Conservation (phyloP, 495 filamentous ascomycete genomes). For the Trichoderma reesei region DNA sequence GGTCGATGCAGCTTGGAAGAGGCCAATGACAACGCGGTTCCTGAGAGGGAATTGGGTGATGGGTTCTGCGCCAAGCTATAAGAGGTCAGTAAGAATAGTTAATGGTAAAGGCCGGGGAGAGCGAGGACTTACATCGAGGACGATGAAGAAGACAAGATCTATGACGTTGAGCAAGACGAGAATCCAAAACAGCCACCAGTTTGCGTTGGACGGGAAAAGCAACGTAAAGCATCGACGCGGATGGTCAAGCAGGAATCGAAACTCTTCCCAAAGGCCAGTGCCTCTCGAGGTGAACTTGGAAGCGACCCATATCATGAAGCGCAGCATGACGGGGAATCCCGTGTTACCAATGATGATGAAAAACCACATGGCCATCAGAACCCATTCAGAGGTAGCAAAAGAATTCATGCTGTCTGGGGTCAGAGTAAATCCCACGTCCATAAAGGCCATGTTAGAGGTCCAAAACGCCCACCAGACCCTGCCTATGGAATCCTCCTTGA, state of each 20-base stretch:
- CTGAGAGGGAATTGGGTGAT: conserved; percentile 52
- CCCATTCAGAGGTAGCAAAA: conserved; percentile 60
- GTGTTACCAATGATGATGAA: conserved; percentile 87
- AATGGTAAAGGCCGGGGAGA: neutral
- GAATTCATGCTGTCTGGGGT: conserved; percentile 82
- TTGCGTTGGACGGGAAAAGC: conserved; percentile 72
- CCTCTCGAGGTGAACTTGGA: conserved; percentile 46
- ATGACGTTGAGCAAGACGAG: conserved; percentile 64
- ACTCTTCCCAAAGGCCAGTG: conserved; percentile 65
- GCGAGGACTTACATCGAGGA: conserved; percentile 58
- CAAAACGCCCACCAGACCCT: conserved; percentile 83
- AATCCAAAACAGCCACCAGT: conserved; percentile 84
- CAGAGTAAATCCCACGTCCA: conserved; percentile 72
- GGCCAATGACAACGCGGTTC: conserved; percentile 61
- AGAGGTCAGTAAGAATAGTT: neutral
- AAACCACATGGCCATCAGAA: conserved; percentile 60
- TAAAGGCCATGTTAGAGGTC: conserved; percentile 69
- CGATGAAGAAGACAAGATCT: conserved; percentile 74
- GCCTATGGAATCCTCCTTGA: conserved; percentile 48
- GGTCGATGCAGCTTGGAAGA: conserved; percentile 76
- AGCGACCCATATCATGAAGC: conserved; percentile 67
- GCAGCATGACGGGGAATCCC: conserved; percentile 80
- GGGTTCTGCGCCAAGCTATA: conserved; percentile 53
- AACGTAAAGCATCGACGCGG: conserved; percentile 85
- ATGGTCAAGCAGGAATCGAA: conserved; percentile 79